These are phyloP conservation scores for Aspergillus calidoustus DNA, from an alignment of 2,329 filamentous ascomycete genomes.

Conservation along the genomic window DNA sequence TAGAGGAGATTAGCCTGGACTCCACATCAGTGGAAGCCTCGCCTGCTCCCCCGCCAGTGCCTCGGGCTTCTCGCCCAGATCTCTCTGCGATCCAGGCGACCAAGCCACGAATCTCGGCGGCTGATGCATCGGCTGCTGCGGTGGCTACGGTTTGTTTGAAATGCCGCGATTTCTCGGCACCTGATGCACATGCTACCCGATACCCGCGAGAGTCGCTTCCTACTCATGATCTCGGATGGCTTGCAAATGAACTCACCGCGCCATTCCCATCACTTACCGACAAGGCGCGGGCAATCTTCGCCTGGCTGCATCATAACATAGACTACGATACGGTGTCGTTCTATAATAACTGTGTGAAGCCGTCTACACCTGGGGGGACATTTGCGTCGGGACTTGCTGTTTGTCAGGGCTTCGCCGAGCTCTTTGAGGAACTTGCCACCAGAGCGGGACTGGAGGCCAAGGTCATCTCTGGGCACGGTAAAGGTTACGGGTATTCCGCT, in stretches of 20 bases:
- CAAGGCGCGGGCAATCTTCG: slow-evolving; percentile 90
- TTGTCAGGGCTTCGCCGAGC: slow-evolving; percentile 86
- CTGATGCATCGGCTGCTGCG: slow-evolving; percentile 22
- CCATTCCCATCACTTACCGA: slow-evolving; percentile 83
- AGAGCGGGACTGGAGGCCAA: slow-evolving; percentile 79
- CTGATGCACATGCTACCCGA: slow-evolving; percentile 76
- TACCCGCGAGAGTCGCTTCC: slow-evolving; percentile 76
- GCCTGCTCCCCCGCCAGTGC: slow-evolving; percentile 59
- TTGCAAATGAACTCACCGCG: slow-evolving; percentile 77
- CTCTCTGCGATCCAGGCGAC: slow-evolving; percentile 60
- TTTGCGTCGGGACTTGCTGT: slow-evolving; percentile 81
- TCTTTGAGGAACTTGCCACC: slow-evolving; percentile 78
- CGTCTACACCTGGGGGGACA: slow-evolving; percentile 72
- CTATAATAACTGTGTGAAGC: slow-evolving; percentile 71
- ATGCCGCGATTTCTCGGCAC: slow-evolving; percentile 85
- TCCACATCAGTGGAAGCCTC: slow-evolving; percentile 31
- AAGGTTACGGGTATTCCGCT: slow-evolving; percentile 75
- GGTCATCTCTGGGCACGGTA: slow-evolving; percentile 78
- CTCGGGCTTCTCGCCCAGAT: slow-evolving; percentile 61
- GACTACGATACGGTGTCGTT: slow-evolving; percentile 81
- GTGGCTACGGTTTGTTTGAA: slow-evolving; percentile 64
- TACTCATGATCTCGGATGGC: slow-evolving; percentile 68
- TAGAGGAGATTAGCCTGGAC: slow-evolving; percentile 24
- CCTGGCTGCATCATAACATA: slow-evolving; percentile 94
- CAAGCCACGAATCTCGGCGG: slow-evolving; percentile 49